Evolutionary conservation across 257 asterid genomes (phyloP).

Genomic region (Solanum virginianum): DNA sequence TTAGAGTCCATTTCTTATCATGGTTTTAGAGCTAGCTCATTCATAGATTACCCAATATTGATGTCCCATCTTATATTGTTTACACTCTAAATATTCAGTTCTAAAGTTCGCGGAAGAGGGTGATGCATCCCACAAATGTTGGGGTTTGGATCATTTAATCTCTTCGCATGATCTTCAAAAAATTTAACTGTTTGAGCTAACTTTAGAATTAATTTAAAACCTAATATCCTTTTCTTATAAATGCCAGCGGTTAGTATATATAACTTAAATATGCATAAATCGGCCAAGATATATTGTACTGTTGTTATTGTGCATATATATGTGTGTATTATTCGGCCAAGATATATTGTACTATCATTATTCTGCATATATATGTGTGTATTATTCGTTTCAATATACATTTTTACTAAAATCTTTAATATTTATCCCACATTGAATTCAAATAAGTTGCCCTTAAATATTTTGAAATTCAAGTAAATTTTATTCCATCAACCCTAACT

Average conservation of each 20-base stretch:
- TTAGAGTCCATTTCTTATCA: not conserved
- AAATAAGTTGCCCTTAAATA: not conserved
- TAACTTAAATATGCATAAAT: no score
- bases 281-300: no score
- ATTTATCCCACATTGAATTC: not conserved
- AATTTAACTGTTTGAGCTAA: no score
- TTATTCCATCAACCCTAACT: not conserved
- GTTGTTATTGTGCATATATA: no score
- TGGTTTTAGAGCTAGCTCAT: not conserved
- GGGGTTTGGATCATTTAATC: not conserved
- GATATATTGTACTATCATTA: no score
- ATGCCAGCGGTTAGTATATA: no score
- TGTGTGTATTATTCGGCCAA: no score
- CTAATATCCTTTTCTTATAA: no score
- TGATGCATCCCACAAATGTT: not conserved
- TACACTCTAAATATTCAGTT: not conserved
- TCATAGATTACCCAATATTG: not conserved
- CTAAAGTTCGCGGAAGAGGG: not conserved
- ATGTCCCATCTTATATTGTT: not conserved
- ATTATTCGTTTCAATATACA: no score
- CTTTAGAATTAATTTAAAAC: no score
- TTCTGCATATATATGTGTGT: no score
- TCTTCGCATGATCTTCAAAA: no score
- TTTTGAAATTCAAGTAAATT: not conserved
- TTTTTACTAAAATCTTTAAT: not conserved